A percentile compares a stretch with the other conserved stretches of the same genome.
phyloP scores from a whole-genome alignment of 2,329 filamentous ascomycete species.

The Aspergillus fructus region DNA sequence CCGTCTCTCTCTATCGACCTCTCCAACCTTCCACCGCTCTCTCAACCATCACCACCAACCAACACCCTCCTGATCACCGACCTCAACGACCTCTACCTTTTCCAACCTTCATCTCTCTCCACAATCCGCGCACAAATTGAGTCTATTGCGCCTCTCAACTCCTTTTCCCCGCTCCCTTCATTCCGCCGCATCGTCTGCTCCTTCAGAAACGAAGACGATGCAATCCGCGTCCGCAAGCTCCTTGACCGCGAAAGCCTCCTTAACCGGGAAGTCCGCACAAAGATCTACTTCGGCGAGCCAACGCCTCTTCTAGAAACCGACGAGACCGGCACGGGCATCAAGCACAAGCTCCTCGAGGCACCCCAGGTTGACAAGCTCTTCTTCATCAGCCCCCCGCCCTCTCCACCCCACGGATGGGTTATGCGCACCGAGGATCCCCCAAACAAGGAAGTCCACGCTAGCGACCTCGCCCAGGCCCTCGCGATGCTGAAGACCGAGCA shows the following conservation, averaged over 20 bases:
- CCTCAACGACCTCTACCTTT: constrained; percentile 46
- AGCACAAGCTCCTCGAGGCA: constrained; percentile 52
- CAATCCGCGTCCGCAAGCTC: constrained; percentile 43
- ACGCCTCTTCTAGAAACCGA: constrained; percentile 45
- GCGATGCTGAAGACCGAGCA: constrained; percentile 46
- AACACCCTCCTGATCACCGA: constrained; percentile 54
- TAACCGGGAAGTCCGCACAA: constrained; percentile 33
- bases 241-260: constrained; percentile 42
- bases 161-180: constrained; percentile 52
- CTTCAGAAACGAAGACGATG: constrained; percentile 44
- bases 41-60: constrained; percentile 46
- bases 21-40: constrained; percentile 45
- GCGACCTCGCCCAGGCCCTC: constrained; percentile 59
- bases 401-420: constrained; percentile 65
- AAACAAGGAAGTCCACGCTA: constrained; percentile 65
- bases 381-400: constrained; percentile 65
- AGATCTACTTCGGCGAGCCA: constrained; percentile 54
- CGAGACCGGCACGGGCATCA: constrained; percentile 27
- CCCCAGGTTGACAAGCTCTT: constrained; percentile 63
- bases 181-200: constrained; percentile 52
- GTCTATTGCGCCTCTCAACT: constrained; percentile 45
- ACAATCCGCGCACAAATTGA: constrained; percentile 45
- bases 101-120: constrained; percentile 46
- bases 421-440: constrained; percentile 63
- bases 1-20: constrained; percentile 48